These are phyloP conservation scores for Septoria petroselini DNA, from an alignment of 2,329 filamentous ascomycete species.

Conservation along the genomic window DNA sequence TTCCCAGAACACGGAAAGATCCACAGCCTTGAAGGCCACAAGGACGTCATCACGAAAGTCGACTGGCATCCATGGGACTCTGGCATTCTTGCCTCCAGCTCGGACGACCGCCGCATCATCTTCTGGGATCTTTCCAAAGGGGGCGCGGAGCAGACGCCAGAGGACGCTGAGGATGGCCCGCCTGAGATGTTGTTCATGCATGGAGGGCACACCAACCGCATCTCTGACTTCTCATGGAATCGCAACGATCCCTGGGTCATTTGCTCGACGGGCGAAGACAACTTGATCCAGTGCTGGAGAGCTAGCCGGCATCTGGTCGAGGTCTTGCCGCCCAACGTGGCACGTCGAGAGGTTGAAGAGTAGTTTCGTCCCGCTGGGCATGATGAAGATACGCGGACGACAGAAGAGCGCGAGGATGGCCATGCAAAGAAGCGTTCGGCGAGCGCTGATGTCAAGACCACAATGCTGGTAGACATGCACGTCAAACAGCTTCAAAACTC, in stretches of 20 bases:
- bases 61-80: constrained; percentile 93
- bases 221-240: constrained; percentile 98
- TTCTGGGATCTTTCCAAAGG: constrained; percentile 94
- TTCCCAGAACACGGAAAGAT: constrained; percentile 68
- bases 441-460: too few species aligned
- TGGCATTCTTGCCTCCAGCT: constrained; percentile 82
- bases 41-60: constrained; percentile 83
- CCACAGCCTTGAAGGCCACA: constrained; percentile 84
- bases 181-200: constrained; percentile 99
- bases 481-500: too few species aligned
- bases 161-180: constrained; percentile 91
- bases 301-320: constrained; percentile 39
- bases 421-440: too few species aligned
- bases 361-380: constrained; percentile 2
- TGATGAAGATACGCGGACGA: too few species aligned
- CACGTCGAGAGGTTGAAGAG: constrained; percentile 33
- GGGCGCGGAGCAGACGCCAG: constrained; percentile 89
- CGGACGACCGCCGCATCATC: constrained; percentile 88
- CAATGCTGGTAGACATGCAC: too few species aligned
- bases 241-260: constrained; percentile 95
- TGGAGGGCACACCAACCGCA: constrained; percentile 92
- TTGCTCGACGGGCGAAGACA: constrained; percentile 93
- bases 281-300: constrained; percentile 81
- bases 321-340: constrained; percentile 34
- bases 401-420: too few species aligned